Base-by-base conservation (phyloP, 345 rosid genomes). In the Rhizophora apiculata region DNA sequence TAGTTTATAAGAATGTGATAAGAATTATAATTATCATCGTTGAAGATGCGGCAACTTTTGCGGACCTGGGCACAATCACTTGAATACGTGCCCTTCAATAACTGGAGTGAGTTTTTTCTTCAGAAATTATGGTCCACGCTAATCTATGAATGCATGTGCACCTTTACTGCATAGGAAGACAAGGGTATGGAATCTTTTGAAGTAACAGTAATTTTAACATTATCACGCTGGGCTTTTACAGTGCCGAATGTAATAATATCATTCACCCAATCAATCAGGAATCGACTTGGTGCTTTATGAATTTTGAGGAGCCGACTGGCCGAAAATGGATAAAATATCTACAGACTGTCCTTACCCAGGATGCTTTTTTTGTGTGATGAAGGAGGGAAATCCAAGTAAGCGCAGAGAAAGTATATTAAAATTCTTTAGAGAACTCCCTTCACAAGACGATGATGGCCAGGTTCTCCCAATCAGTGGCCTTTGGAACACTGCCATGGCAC, bases 401-500 rank as follows among this genome's bases (percentile, higher is more conserved):
- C 89, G 99, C 55, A 82, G 98, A 76, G 91, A 91, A 0, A 87
- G 97, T 75, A 92, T 92, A 69, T 75, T 88, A 79, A 96, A 92
- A 78, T 96, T 92, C 84, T 96, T 96, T 67, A 75, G 96, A 52
- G 99, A 96, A 70, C 92, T 95, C 74, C 98, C 98, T 79, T 86
- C 91, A 27, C 97, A 90, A 67, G 98, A 95, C 74, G 97, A 89
- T 67, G 96, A 95, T 75, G 98, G 95, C 57, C 99, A 92, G 79
- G 99, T 96, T 68, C 95, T 96, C 64, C 97, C 99, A 18, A 92
- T 96, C 65, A 96, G 99, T 68, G 99, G 99, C 52, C 91, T 96
- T 32, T 96, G 99, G 99, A 96, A 96, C 85, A 96, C 99, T 61
- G 99, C 99, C 54, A 96, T 92, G 99, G 98, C 99, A 26, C 98